These are phyloP conservation scores for Heterobasidion occidentale DNA, from an alignment of 1,284 basidiomycete genomes.

Conservation along the genomic window DNA sequence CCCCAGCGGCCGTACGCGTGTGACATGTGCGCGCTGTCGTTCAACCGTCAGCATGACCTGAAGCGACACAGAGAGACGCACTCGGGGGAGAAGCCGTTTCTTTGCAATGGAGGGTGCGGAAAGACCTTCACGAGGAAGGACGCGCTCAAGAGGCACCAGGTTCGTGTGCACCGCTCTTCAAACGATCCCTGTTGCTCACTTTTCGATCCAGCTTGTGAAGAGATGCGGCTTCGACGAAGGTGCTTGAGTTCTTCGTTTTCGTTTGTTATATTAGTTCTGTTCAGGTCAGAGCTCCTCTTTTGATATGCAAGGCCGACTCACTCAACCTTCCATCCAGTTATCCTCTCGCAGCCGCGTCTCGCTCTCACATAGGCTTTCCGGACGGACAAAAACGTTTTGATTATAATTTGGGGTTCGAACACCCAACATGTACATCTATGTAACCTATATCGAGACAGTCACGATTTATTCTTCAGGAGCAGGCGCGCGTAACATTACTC, in stretches of 20 bases:
- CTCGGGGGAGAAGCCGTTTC: slow-evolving; percentile 72
- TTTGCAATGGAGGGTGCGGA: slow-evolving; percentile 73
- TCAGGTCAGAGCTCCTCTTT: neutral
- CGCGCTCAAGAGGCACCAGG: slow-evolving; percentile 76
- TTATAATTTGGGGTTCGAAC: neutral
- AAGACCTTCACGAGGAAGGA: slow-evolving; percentile 82
- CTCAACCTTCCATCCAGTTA: neutral
- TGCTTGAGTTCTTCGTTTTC: slow-evolving; percentile 19
- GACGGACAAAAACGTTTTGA: neutral
- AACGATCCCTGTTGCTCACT: slow-evolving; percentile 8
- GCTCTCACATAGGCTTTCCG: neutral
- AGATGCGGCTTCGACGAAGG: slow-evolving; percentile 65
- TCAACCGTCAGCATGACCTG: slow-evolving; percentile 75
- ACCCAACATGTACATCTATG: neutral
- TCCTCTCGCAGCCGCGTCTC: neutral
- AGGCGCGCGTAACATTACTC: neutral
- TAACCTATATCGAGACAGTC: neutral
- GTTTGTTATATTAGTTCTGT: neutral
- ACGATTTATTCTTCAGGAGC: neutral
- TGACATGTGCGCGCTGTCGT: slow-evolving; percentile 73
- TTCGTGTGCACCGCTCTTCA: slow-evolving; percentile 18
- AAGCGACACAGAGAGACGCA: slow-evolving; percentile 77
- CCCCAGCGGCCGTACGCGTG: slow-evolving; percentile 67
- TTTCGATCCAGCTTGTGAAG: slow-evolving; percentile 56
- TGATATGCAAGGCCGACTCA: neutral